Evolutionary conservation across 371 early-diverging fungal genomes (phyloP).

Genomic region (Lichtheimia hyalospora): DNA sequence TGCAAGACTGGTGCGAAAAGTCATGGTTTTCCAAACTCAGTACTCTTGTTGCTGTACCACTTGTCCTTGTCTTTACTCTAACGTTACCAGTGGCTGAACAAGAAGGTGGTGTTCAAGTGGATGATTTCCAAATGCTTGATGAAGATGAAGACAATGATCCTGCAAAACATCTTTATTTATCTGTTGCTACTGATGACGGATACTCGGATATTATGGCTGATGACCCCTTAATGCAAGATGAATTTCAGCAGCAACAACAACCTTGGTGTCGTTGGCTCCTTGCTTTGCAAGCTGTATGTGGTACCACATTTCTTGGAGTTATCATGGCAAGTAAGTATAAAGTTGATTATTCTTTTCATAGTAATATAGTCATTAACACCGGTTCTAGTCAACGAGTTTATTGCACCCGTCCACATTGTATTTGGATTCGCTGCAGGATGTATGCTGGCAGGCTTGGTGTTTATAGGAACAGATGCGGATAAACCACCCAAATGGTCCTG

Average conservation of each 20-base stretch:
- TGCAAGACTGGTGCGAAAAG: constrained; percentile 53
- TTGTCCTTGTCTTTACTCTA: constrained; percentile 53
- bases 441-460: constrained; percentile 15
- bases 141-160: constrained; percentile 6
- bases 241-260: constrained; percentile 18
- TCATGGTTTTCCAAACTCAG: constrained; percentile 44
- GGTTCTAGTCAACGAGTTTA: constrained; percentile 25
- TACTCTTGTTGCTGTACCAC: constrained; percentile 52
- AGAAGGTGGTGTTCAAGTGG: constrained; percentile 28
- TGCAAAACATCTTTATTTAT: constrained; percentile 13
- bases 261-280: constrained; percentile 46
- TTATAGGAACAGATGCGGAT: constrained; percentile 19
- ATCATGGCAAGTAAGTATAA: constrained; percentile 31
- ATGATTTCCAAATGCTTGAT: constrained; percentile 30
- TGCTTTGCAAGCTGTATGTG: constrained; percentile 36
- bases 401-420: constrained; percentile 14
- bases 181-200: constrained; percentile 15
- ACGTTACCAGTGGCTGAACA: constrained; percentile 65
- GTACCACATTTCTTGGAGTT: constrained; percentile 30
- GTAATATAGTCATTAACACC: background rate
- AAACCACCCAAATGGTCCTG: constrained; percentile 42
- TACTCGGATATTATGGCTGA: constrained; percentile 3
- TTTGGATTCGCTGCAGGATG: constrained; percentile 26
- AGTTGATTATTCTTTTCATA: no score
- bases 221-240: constrained; percentile 6